Percentiles rank a stretch among this genome's conserved stretches.
Conservation (phyloP, 2,329 filamentous ascomycete species). For the Cercospora sp. region DNA sequence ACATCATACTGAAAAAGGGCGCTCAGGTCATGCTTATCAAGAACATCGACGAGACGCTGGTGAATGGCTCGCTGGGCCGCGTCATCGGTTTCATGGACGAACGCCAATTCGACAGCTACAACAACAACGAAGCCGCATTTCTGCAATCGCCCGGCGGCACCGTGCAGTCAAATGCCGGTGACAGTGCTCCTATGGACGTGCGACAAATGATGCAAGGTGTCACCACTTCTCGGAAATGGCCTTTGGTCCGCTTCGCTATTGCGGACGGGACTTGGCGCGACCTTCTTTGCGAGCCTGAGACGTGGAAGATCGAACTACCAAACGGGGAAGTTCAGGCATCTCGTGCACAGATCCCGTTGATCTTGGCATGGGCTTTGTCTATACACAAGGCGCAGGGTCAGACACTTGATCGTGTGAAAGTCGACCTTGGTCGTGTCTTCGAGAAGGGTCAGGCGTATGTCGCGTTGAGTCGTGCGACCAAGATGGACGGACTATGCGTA, state of each 20-base stretch:
- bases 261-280: slow-evolving; percentile 74
- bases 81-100: slow-evolving; percentile 79
- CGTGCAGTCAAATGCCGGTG: slow-evolving; percentile 26
- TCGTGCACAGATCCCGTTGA: slow-evolving; percentile 73
- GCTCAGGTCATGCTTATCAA: slow-evolving; percentile 99
- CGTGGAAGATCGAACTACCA: slow-evolving; percentile 97
- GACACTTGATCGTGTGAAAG: slow-evolving; percentile 89
- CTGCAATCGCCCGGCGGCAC: slow-evolving; percentile 37
- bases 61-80: slow-evolving; percentile 91
- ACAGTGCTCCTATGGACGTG: slow-evolving; percentile 29
- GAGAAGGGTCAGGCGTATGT: slow-evolving; percentile 98
- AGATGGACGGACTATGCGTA: slow-evolving; percentile 83
- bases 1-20: slow-evolving; percentile 79
- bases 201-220: slow-evolving; percentile 58
- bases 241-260: slow-evolving; percentile 79
- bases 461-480: slow-evolving; percentile 87
- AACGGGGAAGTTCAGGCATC: slow-evolving; percentile 91
- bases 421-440: slow-evolving; percentile 88
- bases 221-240: slow-evolving; percentile 63
- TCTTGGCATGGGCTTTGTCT: slow-evolving; percentile 92
- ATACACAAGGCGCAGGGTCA: slow-evolving; percentile 99
- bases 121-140: slow-evolving; percentile 33
- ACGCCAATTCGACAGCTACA: slow-evolving; percentile 44
- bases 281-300: slow-evolving; percentile 80
- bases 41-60: slow-evolving; percentile 89